Evolutionary conservation across 78 protist genomes (phyloP).

Genomic region (Cavenderia fasciculata): DNA sequence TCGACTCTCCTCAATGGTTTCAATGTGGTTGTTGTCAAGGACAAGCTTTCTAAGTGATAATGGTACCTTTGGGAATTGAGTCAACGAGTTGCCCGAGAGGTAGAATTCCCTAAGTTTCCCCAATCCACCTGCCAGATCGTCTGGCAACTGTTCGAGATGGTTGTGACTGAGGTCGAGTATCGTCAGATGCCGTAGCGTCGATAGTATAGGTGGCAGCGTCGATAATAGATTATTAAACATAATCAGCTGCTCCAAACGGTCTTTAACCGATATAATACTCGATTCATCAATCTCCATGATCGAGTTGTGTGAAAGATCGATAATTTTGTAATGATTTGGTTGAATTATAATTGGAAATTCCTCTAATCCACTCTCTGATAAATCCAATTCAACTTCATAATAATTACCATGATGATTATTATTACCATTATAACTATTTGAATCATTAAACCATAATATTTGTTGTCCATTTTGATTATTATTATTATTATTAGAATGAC

Average conservation of each 20-base stretch:
- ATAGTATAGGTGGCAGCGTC: slow-evolving; percentile 4
- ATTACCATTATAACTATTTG: no score
- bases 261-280: no score
- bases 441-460: no score
- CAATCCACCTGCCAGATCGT: slow-evolving; percentile 29
- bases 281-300: no score
- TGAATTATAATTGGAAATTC: slow-evolving; percentile 13
- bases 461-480: no score
- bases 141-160: background rate
- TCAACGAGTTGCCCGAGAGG: slow-evolving; percentile 20
- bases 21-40: slow-evolving; percentile 35
- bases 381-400: slow-evolving; percentile 25
- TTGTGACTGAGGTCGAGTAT: slow-evolving; percentile 62
- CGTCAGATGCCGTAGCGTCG: background rate
- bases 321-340: slow-evolving; percentile 2
- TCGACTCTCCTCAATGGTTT: background rate
- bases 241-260: slow-evolving; percentile 25
- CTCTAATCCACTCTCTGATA: slow-evolving; percentile 16
- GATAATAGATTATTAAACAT: slow-evolving; percentile 35
- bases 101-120: slow-evolving; percentile 15
- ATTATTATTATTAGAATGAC: no score
- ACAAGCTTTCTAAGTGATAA: slow-evolving; percentile 14
- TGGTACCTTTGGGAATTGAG: slow-evolving; percentile 15
- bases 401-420: no score
- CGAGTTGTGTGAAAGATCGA: slow-evolving; percentile 56